These are phyloP conservation scores for Russula earlei DNA, from an alignment of 768 basidiomycete genomes.

Conservation along the genomic window DNA sequence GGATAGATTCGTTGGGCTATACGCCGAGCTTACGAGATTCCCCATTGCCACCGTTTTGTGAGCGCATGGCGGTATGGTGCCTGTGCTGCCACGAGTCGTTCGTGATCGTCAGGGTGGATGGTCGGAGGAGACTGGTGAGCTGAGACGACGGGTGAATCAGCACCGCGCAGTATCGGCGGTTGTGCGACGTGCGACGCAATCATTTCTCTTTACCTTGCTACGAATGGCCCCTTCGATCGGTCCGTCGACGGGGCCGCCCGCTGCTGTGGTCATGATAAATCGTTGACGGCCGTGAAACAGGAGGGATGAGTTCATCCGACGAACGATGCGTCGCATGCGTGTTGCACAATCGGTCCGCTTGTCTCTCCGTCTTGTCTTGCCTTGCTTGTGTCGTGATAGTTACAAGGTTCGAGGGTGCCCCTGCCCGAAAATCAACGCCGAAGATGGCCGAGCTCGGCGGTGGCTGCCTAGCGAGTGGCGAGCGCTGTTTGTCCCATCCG, in stretches of 20 bases:
- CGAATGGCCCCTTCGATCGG: constrained; percentile 19
- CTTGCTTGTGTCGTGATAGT: neutral
- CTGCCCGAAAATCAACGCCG: neutral
- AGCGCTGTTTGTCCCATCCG: too few relatives aligned
- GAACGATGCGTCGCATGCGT: constrained; percentile 2
- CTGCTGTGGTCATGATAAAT: constrained; percentile 17
- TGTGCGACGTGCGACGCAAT: neutral
- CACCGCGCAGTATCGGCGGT: neutral
- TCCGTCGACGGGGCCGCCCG: neutral
- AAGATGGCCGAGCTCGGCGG: neutral
- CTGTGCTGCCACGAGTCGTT: constrained; percentile 84
- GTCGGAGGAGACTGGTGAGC: constrained; percentile 54
- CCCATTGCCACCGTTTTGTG: constrained; percentile 51
- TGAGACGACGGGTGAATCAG: constrained; percentile 27
- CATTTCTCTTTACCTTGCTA: constrained; percentile 16
- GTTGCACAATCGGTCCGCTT: neutral
- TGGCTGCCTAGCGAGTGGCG: too few relatives aligned
- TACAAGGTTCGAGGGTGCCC: neutral
- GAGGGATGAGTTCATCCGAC: constrained; percentile 15
- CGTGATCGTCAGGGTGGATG: constrained; percentile 52
- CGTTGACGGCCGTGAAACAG: constrained; percentile 20
- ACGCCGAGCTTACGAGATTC: constrained; percentile 61
- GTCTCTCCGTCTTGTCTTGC: too few relatives aligned
- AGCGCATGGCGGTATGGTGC: constrained; percentile 77
- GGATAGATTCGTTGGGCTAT: constrained; percentile 18